phyloP scores from a whole-genome alignment of 345 rosid species.

The Kernera saxatilis region DNA sequence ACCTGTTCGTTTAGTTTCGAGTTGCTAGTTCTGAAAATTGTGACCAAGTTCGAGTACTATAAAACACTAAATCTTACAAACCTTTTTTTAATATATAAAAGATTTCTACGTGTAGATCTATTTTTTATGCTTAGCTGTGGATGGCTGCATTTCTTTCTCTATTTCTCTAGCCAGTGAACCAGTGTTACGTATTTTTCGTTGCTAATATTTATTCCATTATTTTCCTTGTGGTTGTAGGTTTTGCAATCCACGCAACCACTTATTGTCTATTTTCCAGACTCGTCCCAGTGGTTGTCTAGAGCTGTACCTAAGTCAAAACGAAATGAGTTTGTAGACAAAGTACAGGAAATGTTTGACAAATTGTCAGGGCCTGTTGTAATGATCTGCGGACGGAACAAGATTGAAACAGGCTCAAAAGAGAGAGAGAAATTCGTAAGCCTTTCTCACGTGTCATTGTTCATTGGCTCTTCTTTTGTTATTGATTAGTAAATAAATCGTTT shows the following conservation, averaged over 20 bases:
- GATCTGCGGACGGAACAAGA: constrained; percentile 86
- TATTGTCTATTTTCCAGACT: constrained; percentile 88
- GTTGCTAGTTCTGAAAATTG: neutral
- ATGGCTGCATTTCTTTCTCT: neutral
- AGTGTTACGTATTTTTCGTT: too few species aligned
- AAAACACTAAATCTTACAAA: neutral
- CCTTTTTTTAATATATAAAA: neutral
- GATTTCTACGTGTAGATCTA: neutral
- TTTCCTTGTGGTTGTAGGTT: constrained; percentile 56
- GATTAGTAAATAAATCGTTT: neutral
- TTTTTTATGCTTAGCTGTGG: neutral
- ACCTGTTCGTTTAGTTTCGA: neutral
- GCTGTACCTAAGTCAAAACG: constrained; percentile 74
- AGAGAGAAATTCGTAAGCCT: constrained; percentile 78
- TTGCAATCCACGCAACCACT: constrained; percentile 69
- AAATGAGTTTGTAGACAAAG: constrained; percentile 64
- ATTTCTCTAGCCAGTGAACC: neutral
- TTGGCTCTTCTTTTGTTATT: neutral
- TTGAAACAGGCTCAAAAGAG: constrained; percentile 74
- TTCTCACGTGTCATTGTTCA: constrained; percentile 6
- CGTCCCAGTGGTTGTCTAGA: constrained; percentile 87
- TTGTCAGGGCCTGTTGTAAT: constrained; percentile 78
- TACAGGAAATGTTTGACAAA: constrained; percentile 71
- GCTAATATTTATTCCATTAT: constrained; percentile 2
- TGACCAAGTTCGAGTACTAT: neutral